Base-by-base conservation (phyloP, 371 early-diverging fungal genomes). In the Syncephalastrum racemosum region DNA sequence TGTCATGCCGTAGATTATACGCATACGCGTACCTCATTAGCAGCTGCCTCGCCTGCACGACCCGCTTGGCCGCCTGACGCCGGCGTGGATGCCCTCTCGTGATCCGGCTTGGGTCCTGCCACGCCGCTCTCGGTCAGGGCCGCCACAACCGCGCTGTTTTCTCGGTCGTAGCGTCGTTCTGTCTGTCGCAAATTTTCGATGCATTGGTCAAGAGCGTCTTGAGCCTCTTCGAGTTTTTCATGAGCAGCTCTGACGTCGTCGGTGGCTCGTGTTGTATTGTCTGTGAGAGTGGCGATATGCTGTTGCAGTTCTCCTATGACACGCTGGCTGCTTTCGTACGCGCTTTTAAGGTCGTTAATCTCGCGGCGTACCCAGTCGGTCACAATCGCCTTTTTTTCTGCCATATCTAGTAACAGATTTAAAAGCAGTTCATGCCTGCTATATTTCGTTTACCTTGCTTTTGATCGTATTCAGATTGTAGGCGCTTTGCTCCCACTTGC, bases 101-200 rank as follows among this genome's bases (percentile, higher is more conserved):
- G 36, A 10, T 19, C 25, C 46, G 18, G 43, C 53, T 45, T 20
- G 15, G 40, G 36, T 25, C 46, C 42, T 22, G 24, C 74, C 14
- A 67, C 43, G 4, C 66, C 69, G 31, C 68, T 66, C 41, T 24
- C 46, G 0, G 46, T 43, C 2, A 78, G 52, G 3, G 70, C 58
- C 4, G 70, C 60, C 6, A 74, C 70, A 2, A 70, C 36, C 42
- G 56, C 59, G 51, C 75, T 74, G 22, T 68, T 50, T 20, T 62
- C 50, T 20, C 79, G 65, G 56, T 78, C 79, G 14, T 65, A 59
- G 13, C 67, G 68, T 39, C 65, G 68, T 42, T 67, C 73, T 13
- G 61, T 63, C 20, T 58, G 49, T 4, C 43, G 25, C 22, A 73
- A 31, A 36, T 64, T 67, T 4, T 59, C 51, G 2, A 58, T 49